phyloP scores from a whole-genome alignment of 2,329 filamentous ascomycete species.

The Fusarium setosum region DNA sequence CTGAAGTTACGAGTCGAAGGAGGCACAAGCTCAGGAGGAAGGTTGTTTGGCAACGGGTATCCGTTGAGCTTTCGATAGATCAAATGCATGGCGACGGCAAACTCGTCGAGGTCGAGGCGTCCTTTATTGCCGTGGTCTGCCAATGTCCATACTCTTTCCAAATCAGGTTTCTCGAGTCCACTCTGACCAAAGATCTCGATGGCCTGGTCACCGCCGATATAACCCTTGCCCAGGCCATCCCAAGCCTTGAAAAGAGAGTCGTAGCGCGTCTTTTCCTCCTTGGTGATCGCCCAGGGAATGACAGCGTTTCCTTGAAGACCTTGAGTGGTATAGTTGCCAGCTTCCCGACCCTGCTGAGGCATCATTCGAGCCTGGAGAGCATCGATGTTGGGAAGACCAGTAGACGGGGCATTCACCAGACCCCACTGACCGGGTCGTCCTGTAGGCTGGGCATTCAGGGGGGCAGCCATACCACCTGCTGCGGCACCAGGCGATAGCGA shows the following conservation, averaged over 20 bases:
- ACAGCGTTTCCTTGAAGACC: constrained; percentile 93
- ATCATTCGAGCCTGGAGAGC: constrained; percentile 94
- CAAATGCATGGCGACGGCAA: constrained; percentile 98
- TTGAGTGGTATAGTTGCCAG: constrained; percentile 82
- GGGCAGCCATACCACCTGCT: constrained; percentile 75
- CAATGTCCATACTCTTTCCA: constrained; percentile 95
- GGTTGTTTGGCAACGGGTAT: constrained; percentile 87
- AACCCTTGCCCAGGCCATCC: constrained; percentile 95
- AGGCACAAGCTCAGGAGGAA: constrained; percentile 92
- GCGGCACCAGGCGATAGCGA: constrained; percentile 61
- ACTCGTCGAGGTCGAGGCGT: constrained; percentile 94
- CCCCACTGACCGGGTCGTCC: constrained; percentile 96
- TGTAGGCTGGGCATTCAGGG: constrained; percentile 92
- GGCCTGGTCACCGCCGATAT: constrained; percentile 89
- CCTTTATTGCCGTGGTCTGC: constrained; percentile 95
- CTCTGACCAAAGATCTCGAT: constrained; percentile 98
- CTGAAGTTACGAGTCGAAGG: constrained; percentile 94
- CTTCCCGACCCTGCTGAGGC: constrained; percentile 93
- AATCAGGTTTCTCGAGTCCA: constrained; percentile 87
- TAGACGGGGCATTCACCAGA: constrained; percentile 92
- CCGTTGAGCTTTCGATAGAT: constrained; percentile 98
- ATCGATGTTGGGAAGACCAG: constrained; percentile 92
- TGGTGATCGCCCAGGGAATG: constrained; percentile 98
- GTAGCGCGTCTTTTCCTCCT: constrained; percentile 97
- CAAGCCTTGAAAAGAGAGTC: constrained; percentile 95